Percentiles rank a stretch among this genome's conserved stretches.
Evolutionary conservation across 805 yeast genomes (phyloP).

Genomic region (Zygosaccharomyces bisporus): DNA sequence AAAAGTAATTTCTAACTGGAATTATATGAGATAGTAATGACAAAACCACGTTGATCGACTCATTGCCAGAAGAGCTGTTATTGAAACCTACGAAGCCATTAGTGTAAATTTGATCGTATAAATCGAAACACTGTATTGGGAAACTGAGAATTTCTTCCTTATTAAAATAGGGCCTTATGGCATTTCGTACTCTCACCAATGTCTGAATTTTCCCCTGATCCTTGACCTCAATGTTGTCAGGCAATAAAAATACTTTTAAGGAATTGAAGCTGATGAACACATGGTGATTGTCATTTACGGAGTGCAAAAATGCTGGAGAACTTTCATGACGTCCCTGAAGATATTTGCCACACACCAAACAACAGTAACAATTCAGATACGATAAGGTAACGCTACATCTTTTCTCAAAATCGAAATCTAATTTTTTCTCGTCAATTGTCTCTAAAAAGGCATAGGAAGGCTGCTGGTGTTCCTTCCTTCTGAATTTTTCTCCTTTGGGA

Average conservation of each 20-base stretch:
- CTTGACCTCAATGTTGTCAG: conserved; percentile 39
- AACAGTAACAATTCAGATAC: conserved; percentile 60
- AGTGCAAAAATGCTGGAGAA: conserved; percentile 68
- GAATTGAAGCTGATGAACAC: conserved; percentile 55
- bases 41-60: conserved; percentile 54
- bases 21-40: conserved; percentile 53
- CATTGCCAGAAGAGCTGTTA: conserved; percentile 43
- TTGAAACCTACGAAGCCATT: conserved; percentile 69
- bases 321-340: conserved; percentile 60
- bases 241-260: conserved; percentile 52
- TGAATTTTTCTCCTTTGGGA: neutral
- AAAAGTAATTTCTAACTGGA: conserved; percentile 45
- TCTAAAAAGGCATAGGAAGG: conserved; percentile 26
- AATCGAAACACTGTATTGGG: conserved; percentile 39
- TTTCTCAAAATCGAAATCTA: conserved; percentile 69
- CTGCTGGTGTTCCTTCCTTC: conserved; percentile 8
- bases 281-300: conserved; percentile 60
- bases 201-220: conserved; percentile 29
- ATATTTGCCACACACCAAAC: conserved; percentile 71
- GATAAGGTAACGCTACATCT: conserved; percentile 62
- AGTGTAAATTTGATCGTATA: conserved; percentile 44
- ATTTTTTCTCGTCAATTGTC: conserved; percentile 31
- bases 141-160: conserved; percentile 35
- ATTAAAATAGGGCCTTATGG: conserved; percentile 51
- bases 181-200: conserved; percentile 50